phyloP scores from a whole-genome alignment of 2,329 filamentous ascomycete species.

The Fusarium sp. region DNA sequence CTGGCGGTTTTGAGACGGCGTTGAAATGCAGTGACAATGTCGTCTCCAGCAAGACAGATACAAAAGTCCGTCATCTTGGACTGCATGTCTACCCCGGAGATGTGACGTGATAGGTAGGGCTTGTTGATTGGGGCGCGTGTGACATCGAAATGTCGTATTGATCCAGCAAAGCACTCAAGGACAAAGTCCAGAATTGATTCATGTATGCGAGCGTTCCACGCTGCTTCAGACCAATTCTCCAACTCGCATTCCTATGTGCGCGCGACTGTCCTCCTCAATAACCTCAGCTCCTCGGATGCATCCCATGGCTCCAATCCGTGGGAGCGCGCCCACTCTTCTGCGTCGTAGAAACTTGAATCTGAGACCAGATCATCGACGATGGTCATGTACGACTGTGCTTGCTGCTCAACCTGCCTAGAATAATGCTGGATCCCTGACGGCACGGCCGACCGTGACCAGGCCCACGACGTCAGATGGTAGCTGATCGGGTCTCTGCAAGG shows the following conservation, averaged over 20 bases:
- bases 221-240: not conserved
- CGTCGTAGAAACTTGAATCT: not conserved
- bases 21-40: not conserved
- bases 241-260: not conserved
- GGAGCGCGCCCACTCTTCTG: not conserved
- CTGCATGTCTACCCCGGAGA: not conserved
- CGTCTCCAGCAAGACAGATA: not conserved
- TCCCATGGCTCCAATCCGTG: not conserved
- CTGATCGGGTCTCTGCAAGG: not conserved
- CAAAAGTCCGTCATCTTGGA: not conserved
- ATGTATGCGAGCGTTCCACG: not conserved
- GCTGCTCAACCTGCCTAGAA: not conserved
- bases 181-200: not conserved
- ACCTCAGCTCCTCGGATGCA: not conserved
- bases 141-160: not conserved
- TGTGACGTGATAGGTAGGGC: not conserved
- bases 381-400: not conserved
- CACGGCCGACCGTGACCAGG: not conserved
- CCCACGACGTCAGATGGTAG: not conserved
- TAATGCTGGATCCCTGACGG: not conserved
- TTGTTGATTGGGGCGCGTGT: not conserved
- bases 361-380: not conserved
- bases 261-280: not conserved
- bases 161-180: not conserved
- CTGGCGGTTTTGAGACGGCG: not conserved